Evolutionary conservation across 345 rosid genomes (phyloP).

Genomic region (Lumnitzera racemosa): DNA sequence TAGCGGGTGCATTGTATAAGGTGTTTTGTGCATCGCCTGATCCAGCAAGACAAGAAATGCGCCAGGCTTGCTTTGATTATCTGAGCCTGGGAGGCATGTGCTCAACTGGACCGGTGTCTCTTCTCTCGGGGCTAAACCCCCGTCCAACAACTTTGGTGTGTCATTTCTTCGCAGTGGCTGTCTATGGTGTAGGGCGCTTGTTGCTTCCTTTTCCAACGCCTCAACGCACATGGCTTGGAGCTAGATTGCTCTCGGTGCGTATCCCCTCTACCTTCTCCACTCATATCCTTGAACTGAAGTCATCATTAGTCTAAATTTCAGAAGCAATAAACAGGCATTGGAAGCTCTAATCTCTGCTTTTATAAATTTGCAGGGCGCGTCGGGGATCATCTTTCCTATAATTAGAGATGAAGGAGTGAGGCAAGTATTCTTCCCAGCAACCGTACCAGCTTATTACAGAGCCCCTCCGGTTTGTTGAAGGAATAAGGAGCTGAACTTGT

Average conservation of each 20-base stretch:
- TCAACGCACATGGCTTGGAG: slow-evolving; percentile 24
- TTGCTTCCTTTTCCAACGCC: slow-evolving; percentile 31
- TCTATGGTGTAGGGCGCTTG: slow-evolving; percentile 24
- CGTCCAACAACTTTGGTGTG: slow-evolving; percentile 18
- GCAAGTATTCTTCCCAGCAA: slow-evolving; percentile 41
- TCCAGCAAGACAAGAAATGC: slow-evolving; percentile 24
- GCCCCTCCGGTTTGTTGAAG: slow-evolving; percentile 17
- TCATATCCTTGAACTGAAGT: too few relatives aligned
- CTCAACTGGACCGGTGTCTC: slow-evolving; percentile 21
- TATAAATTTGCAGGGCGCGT: slow-evolving; percentile 23
- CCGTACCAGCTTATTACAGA: slow-evolving; percentile 37
- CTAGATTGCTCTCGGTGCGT: slow-evolving; percentile 18
- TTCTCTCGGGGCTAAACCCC: slow-evolving; percentile 31
- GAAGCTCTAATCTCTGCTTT: neutral
- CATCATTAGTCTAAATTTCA: too few relatives aligned
- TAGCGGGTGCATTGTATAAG: slow-evolving; percentile 27
- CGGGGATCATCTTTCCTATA: slow-evolving; percentile 36
- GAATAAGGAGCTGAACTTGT: neutral
- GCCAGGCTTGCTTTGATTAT: slow-evolving; percentile 30
- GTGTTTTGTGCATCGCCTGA: slow-evolving; percentile 28
- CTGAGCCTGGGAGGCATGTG: slow-evolving; percentile 30
- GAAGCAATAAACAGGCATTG: neutral
- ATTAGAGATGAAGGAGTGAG: slow-evolving; percentile 35
- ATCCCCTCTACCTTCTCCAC: too few relatives aligned
- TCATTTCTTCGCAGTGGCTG: slow-evolving; percentile 24